Base-by-base conservation (phyloP, 192 early-diverging fungal species). In the Borealophlyctis nickersoniae region DNA sequence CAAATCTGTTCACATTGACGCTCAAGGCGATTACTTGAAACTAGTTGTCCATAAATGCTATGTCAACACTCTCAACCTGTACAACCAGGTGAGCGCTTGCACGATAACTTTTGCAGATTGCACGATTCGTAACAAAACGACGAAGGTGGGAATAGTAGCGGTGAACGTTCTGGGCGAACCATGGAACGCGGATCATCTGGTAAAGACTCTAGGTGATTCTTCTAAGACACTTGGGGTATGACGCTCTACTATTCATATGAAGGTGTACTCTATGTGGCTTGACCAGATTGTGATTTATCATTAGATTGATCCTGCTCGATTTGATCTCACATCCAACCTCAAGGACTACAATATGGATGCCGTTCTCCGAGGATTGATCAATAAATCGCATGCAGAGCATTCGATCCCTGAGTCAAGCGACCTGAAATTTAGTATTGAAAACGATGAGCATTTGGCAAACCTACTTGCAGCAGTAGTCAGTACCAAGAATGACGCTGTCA, bases 1-100 rank as follows among this genome's bases (percentile, higher is more conserved):
- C n/a, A 88, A 88, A 66, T 88, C 89, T 0, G 83, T 92, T 48
- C 86, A 87, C 50, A 66, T 92, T 36, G 83, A 90, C 51, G 81
- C 77, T 27, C 74, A 83, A 31, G 83, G 85, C 36, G 83, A 89
- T 58, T 87, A 79, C 57, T 65, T 92, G 31, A 81, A 89, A 56
- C 66, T 92, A 4, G 79, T 88, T 0, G 69, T 87, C 34, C 80
- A 86, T 60, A 76, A 84, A 35, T 90, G 88, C 70, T 75, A 88
- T 66, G 73, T 83, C 62, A 92, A 92, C 68, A 67, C 65, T 28
- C 56, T 91, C 22, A 92, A 92, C 69, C 78, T 86, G 22, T 87
- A 87, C 62, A 89, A 92, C 64, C 89, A 91, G 73, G 89, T 86
- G 72, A 11, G 23, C n/a, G 34, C 29, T 36, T 0, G 51, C 24